Evolutionary conservation across 352 stramenopile genomes (phyloP).

Genomic region (Phytopythium cucurbitacearum): DNA sequence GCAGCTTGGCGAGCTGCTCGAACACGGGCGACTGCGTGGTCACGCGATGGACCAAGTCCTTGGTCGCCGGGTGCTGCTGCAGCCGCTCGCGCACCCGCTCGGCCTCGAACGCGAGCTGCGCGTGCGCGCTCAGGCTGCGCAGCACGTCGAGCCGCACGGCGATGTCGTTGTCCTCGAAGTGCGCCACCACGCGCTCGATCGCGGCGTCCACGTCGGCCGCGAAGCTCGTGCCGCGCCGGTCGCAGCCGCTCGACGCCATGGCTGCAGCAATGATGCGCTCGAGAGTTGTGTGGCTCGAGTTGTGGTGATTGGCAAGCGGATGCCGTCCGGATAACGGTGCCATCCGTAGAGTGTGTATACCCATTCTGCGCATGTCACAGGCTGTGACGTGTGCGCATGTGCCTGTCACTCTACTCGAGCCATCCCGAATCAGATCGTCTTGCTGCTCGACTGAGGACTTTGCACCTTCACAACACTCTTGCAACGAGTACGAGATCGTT

Average conservation of each 20-base stretch:
- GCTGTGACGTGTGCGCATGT: background rate
- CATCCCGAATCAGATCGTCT: too few species aligned
- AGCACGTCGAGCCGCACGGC: constrained; percentile 68
- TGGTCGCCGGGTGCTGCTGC: constrained; percentile 49
- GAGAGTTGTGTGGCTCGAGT: background rate
- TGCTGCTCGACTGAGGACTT: too few species aligned
- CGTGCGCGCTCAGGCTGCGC: constrained; percentile 47
- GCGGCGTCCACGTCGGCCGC: constrained; percentile 49
- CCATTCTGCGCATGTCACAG: background rate
- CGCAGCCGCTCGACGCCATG: constrained; percentile 31
- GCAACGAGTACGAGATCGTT: too few species aligned
- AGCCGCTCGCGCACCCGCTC: constrained; percentile 58
- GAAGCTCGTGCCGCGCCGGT: constrained; percentile 59
- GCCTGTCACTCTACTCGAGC: too few species aligned
- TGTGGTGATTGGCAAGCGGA: background rate
- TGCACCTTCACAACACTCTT: too few species aligned
- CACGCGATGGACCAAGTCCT: constrained; percentile 53
- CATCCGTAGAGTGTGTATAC: background rate
- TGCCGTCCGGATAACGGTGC: background rate
- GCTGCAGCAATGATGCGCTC: background rate
- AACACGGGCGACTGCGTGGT: constrained; percentile 41
- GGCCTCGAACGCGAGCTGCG: constrained; percentile 65
- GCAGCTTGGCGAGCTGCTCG: constrained; percentile 30
- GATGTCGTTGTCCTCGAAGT: constrained; percentile 68
- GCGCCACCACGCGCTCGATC: constrained; percentile 66